A percentile compares a stretch with the other conserved stretches of the same genome.
These are phyloP conservation scores for Neurospora intermedia DNA, from an alignment of 495 filamentous ascomycete species.

Conservation along the genomic window DNA sequence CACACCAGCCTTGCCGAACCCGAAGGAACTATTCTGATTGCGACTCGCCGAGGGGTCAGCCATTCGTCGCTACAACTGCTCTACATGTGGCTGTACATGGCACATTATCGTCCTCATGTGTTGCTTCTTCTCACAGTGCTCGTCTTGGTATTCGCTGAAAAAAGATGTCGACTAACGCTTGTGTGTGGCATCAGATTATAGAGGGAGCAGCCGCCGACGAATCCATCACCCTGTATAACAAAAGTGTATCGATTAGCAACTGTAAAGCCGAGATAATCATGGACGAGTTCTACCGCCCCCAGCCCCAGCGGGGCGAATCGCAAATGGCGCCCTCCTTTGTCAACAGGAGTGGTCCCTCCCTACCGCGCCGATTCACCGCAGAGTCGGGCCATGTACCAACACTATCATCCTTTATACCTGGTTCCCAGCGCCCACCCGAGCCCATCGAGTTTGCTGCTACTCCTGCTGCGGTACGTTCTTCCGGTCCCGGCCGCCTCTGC, in stretches of 20 bases:
- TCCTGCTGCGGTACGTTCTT: conserved; percentile 25
- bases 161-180: background rate
- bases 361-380: conserved; percentile 87
- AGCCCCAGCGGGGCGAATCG: conserved; percentile 58
- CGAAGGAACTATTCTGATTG: background rate
- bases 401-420: conserved; percentile 55
- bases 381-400: conserved; percentile 79
- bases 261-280: conserved; percentile 25
- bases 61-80: background rate
- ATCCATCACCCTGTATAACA: conserved; percentile 36
- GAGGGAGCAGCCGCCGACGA: conserved; percentile 19
- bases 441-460: conserved; percentile 32
- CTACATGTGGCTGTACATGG: background rate
- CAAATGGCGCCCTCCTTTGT: conserved; percentile 56
- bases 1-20: background rate
- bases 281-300: conserved; percentile 56
- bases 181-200: conserved; percentile 10
- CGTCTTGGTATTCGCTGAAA: background rate
- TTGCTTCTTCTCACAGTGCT: background rate
- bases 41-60: background rate
- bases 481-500: background rate
- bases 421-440: conserved; percentile 26
- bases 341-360: conserved; percentile 49
- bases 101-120: background rate
- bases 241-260: conserved; percentile 27